Base-by-base conservation (phyloP, 2,329 filamentous ascomycete genomes). In the Metarhizium album region DNA sequence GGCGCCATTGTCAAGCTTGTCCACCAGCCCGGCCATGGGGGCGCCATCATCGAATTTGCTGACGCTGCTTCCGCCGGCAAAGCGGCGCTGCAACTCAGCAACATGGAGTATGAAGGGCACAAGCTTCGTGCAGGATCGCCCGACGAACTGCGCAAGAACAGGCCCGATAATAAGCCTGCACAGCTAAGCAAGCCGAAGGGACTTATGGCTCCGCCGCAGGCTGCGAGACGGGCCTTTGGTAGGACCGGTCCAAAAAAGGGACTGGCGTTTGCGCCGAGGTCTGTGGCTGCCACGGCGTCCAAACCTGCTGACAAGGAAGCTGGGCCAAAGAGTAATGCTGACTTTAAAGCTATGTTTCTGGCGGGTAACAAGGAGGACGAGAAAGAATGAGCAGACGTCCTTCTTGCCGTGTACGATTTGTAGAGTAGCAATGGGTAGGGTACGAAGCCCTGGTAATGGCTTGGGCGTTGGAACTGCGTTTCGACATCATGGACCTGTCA, bases 41-140 rank as follows among this genome's bases (percentile, higher is more conserved):
- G 90, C 13, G 93, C 90, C 4, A 85, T 91, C 50, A 76, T 97
- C 37, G 93, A 97, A 62, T 96, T 87, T 60, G 71, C 72, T 2
- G 81, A 87, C 47, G 75, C 84, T 2, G 74, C 81, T 2, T 77
- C 82, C 35, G 86, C 86, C 0, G 90, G 90, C 24, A 86, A 79
- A 61, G 86, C 86, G 1, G 73, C 79, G n/a, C 62, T 86, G 7
- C 73, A 72, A 24, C 68, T 86, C 2, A 73, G 80, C 42, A 78
- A 78, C 5, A 61, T 72, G 48, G 74, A 79, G 47, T 75, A 84
- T 43, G 74, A 72, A 45, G 76, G 74, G 3, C 69, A 71, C 35
- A 76, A 69, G 51, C 67, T 86, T 23, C 74, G 72, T 16, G 79
- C 74, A 0, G 82, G 80, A 7, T 70, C 72, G 3, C 62, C 76